phyloP scores from a whole-genome alignment of 768 basidiomycete genomes.

The Suillus discolor region DNA sequence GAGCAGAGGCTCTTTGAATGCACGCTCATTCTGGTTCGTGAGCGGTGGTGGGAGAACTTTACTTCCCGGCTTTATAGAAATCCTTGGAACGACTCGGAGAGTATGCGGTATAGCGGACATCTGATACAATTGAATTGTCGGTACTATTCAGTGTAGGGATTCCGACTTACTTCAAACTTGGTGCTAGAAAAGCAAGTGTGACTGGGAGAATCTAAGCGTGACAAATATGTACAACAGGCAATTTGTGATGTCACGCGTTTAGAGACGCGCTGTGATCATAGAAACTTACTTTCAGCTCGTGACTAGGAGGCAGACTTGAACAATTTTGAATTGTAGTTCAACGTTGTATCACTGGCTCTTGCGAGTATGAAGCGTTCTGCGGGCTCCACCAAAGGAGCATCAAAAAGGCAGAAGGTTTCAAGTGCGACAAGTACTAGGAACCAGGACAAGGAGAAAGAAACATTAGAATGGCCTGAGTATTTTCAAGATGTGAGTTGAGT shows the following conservation, averaged over 20 bases:
- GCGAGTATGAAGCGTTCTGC: slow-evolving; percentile 2
- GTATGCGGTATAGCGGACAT: slow-evolving; percentile 14
- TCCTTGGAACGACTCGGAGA: slow-evolving; percentile 42
- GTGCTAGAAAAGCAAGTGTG: background rate
- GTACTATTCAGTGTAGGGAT: background rate
- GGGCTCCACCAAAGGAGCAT: background rate
- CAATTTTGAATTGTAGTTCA: background rate
- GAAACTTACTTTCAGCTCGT: background rate
- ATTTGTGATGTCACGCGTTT: slow-evolving; percentile 3
- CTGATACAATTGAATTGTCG: background rate
- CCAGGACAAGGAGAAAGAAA: slow-evolving; percentile 24
- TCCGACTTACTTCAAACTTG: background rate
- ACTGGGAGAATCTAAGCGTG: background rate
- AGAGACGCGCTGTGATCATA: slow-evolving; percentile 3
- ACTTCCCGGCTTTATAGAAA: slow-evolving; percentile 21
- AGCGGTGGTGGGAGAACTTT: slow-evolving; percentile 33
- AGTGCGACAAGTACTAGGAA: slow-evolving; percentile 12
- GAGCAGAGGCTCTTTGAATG: slow-evolving; percentile 39
- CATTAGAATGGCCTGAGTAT: slow-evolving; percentile 59
- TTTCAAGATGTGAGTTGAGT: slow-evolving; percentile 48
- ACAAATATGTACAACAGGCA: background rate
- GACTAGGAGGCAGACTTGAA: background rate
- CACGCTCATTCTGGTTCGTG: slow-evolving; percentile 31
- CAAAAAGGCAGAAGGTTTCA: slow-evolving; percentile 22
- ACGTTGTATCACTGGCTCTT: slow-evolving; percentile 17